Base-by-base conservation (phyloP, 2,329 filamentous ascomycete genomes). In the Tolypocladium capitatum region DNA sequence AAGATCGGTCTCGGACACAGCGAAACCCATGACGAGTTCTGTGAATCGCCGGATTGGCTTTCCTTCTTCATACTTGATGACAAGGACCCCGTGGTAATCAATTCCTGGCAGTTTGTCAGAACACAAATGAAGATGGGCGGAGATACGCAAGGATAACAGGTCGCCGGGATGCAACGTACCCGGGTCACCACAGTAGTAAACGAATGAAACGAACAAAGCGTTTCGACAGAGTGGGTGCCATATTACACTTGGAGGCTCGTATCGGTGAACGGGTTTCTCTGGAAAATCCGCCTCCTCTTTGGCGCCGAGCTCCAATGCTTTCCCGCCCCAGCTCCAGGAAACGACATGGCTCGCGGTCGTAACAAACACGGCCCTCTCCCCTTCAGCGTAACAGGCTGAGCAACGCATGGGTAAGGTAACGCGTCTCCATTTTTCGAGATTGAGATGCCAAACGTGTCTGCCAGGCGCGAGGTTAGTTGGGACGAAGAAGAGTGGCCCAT, bases 391-490 rank as follows among this genome's bases (percentile, higher is more conserved):
- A 30, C 50, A 58, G 5, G 46, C 43, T 2, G 34, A 28, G 10
- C 53, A 53, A 1, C 44, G 35, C 2, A 49, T 49, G 0, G 60
- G 59, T 0, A 63, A 43, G 2, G 45, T 34, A 4, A 62, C 18
- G 2, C 21, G 49, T 30, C 52, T 56, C 50, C 56, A 59, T 11
- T 46, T 47, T 33, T 47, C 18, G 1, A 47, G 46, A 3, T 43
- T 32, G 5, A 60, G n/a, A 30, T 61, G 50, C 36, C 48, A 56
- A 16, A 63, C 30, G 10, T 48, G 46, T 33, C 60, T 62, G 8
- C 6, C 3, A 14, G 18, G 35, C 10, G 18, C 20, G 18, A 21
- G 8, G 18, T 38, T 21, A 38, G 35, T 4, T 14, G 18, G 10
- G 20, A 14, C 5, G 35, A 38, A 4, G 13, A 24, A 10, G n/a